These are phyloP conservation scores for Aureobasidium zeae DNA, from an alignment of 2,329 filamentous ascomycete genomes.

Conservation along the genomic window DNA sequence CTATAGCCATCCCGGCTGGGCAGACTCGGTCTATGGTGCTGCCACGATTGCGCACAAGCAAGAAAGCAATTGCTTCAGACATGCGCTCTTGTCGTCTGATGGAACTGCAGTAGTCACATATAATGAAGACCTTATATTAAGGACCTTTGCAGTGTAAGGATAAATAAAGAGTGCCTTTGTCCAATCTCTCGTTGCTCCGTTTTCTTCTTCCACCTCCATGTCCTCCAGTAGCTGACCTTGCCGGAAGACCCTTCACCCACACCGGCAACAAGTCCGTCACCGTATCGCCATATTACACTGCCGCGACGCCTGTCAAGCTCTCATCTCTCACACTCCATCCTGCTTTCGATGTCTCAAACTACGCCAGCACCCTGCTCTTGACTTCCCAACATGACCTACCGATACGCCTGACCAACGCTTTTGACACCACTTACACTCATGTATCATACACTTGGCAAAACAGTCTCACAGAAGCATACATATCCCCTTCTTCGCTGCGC, in stretches of 20 bases:
- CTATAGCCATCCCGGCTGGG: constrained; percentile 6
- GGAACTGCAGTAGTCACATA: constrained; percentile 49
- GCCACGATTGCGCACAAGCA: constrained; percentile 5
- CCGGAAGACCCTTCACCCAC: constrained; percentile 31
- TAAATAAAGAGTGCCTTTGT: neutral
- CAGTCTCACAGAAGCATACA: constrained; percentile 47
- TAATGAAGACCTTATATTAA: constrained; percentile 42
- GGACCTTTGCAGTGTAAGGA: constrained; percentile 42
- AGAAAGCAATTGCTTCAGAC: constrained; percentile 35
- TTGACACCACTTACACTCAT: constrained; percentile 37
- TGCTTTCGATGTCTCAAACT: constrained; percentile 43
- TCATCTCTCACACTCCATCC: constrained; percentile 47
- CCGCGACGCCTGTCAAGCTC: constrained; percentile 27
- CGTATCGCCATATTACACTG: neutral
- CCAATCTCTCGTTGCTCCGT: neutral
- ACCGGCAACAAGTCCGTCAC: constrained; percentile 12
- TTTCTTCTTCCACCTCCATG: neutral
- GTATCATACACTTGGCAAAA: constrained; percentile 48
- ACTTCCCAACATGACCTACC: constrained; percentile 46
- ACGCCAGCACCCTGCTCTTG: constrained; percentile 42
- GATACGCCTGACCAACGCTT: constrained; percentile 47
- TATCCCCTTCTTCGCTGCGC: constrained; percentile 46
- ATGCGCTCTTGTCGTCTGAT: constrained; percentile 42
- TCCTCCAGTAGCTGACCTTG: constrained; percentile 36
- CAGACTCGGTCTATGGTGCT: neutral